A percentile compares a stretch with the other conserved stretches of the same genome.
These are phyloP conservation scores for Euryodendron excelsum DNA, from an alignment of 148 eudicot genomes.

Conservation along the genomic window DNA sequence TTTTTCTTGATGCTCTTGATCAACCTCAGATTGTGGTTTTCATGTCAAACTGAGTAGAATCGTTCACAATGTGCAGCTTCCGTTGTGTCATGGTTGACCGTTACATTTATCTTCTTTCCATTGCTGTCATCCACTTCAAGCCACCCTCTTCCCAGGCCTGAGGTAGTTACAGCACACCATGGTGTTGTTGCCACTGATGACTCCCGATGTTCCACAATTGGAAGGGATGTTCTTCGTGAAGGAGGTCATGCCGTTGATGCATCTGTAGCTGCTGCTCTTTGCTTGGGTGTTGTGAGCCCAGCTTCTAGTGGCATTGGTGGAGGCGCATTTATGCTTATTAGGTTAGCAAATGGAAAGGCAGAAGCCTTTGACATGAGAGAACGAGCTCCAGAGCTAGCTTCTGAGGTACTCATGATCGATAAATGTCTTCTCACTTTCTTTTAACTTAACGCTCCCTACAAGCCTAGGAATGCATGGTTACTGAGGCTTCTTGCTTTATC, in stretches of 20 bases:
- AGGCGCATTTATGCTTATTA: conserved; percentile 37
- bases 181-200: conserved; percentile 38
- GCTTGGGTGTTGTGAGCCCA: conserved; percentile 40
- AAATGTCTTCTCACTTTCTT: neutral
- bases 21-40: neutral
- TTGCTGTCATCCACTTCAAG: neutral
- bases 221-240: conserved; percentile 26
- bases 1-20: neutral
- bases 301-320: conserved; percentile 44
- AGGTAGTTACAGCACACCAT: conserved; percentile 9
- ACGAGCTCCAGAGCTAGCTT: conserved; percentile 33
- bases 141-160: conserved; percentile 11
- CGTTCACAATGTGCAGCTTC: neutral
- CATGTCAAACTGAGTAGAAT: neutral
- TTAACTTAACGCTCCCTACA: too few relatives aligned
- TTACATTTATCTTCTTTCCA: neutral
- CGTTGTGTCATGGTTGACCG: neutral
- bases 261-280: conserved; percentile 28
- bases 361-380: conserved; percentile 38
- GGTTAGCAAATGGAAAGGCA: conserved; percentile 16
- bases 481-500: neutral
- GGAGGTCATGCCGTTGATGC: conserved; percentile 44
- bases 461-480: neutral
- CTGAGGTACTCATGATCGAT: conserved; percentile 18
- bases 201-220: conserved; percentile 32